Base-by-base conservation (phyloP, 352 stramenopile genomes). In the Phytopythium kandeliae region DNA sequence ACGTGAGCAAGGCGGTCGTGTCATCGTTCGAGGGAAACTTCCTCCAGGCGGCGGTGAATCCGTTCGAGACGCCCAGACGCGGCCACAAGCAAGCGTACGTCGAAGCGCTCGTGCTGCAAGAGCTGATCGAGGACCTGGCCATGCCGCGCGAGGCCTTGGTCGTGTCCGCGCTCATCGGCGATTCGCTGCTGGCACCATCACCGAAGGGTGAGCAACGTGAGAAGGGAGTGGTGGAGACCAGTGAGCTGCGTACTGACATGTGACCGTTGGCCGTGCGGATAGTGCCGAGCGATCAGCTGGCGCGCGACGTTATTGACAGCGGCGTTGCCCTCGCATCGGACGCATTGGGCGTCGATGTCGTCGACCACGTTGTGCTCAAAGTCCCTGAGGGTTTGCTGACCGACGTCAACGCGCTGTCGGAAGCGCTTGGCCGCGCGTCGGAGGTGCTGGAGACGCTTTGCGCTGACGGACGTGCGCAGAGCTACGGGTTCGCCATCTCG, bases 61-160 rank as follows among this genome's bases (percentile, higher is more conserved):
- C 76, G 47, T 69, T 64, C 31, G 28, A 70, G 37, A 1, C 28
- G 15, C 48, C 51, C 10, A 58, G 52, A 46, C 17, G 19, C 6
- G 61, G 56, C 0, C 55, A 79, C 7, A 90, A 90, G 46, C 76
- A 90, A 37, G 49, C 62, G n/a, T 88, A 81, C 53, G 69, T 85
- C 3, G 78, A 90, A 58, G 75, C 78, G 38, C 68, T 90, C 10
- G 68, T 66, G 37, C 57, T 90, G 4, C 74, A 88, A 31, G 82
- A 92, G 57, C 57, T 70, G 4, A 56, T 92, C 17, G 58, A 80
- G 28, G 77, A 89, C 9, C 59, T 78, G 12, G 67, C 70, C 33
- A 69, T 92, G 42, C 67, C 78, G 11, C 73, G 82, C 2, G 75
- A 89, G 25, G 75, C 58, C 10, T 48, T 92, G 21, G 66, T 92